A percentile compares a stretch with the other conserved stretches of the same genome.
These are phyloP conservation scores for Cladosporium sp. DNA, from an alignment of 2,329 filamentous ascomycete species.

Conservation along the genomic window DNA sequence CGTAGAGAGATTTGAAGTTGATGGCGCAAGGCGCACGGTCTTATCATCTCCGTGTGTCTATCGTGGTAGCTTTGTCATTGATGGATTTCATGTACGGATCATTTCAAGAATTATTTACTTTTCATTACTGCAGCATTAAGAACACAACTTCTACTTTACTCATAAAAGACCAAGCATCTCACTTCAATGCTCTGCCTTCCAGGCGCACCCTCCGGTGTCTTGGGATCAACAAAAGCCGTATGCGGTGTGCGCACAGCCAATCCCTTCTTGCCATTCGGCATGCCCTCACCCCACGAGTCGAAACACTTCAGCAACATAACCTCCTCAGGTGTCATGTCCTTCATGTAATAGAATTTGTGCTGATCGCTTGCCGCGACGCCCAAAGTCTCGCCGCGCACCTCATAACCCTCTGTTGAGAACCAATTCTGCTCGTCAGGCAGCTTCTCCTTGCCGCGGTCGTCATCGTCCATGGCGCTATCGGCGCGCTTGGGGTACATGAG, in stretches of 20 bases:
- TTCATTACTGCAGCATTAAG: too few species aligned
- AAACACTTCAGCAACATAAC: conserved; percentile 51
- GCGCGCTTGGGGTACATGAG: conserved; percentile 55
- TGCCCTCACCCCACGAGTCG: conserved; percentile 40
- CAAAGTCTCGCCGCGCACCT: conserved; percentile 60
- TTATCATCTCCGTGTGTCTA: too few species aligned
- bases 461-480: conserved; percentile 38
- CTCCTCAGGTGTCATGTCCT: conserved; percentile 60
- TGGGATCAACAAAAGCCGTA: conserved; percentile 72
- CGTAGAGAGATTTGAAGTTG: too few species aligned
- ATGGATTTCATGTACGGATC: too few species aligned
- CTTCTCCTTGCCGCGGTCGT: conserved; percentile 56
- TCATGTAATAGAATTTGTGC: conserved; percentile 62
- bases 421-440: conserved; percentile 45
- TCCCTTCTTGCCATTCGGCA: conserved; percentile 34
- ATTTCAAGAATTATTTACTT: too few species aligned
- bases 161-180: conserved; percentile 69
- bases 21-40: too few species aligned
- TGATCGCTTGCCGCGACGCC: conserved; percentile 52
- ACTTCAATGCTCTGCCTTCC: conserved; percentile 85
- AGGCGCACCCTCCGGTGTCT: conserved; percentile 64
- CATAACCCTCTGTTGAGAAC: conserved; percentile 55
- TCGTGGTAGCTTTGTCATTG: too few species aligned
- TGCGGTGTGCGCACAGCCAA: conserved; percentile 55
- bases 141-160: too few species aligned